Conservation (phyloP, 306 rosid genomes). For the Hippophae gyantsensis region DNA sequence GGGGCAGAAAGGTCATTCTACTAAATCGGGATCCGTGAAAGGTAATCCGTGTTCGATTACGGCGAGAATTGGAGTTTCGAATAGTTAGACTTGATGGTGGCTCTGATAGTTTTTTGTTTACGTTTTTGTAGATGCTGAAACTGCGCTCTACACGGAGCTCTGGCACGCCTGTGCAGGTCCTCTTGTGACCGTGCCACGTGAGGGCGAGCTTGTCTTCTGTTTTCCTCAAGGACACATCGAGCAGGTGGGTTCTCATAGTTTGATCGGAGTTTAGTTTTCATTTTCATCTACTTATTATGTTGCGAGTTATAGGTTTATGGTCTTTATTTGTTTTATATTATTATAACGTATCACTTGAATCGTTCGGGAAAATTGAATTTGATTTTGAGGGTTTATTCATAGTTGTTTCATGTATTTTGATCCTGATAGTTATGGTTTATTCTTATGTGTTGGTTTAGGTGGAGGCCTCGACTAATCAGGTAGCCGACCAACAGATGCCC, state of each 20-base stretch:
- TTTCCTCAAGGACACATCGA: slow-evolving; percentile 98
- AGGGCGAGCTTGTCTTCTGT: slow-evolving; percentile 70
- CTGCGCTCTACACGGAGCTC: slow-evolving; percentile 72
- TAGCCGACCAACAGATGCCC: slow-evolving; percentile 88
- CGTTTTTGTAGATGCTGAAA: slow-evolving; percentile 46
- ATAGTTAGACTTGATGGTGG: too few species aligned
- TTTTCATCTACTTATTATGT: not conserved
- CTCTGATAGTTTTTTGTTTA: too few species aligned
- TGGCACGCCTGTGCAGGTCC: slow-evolving; percentile 99
- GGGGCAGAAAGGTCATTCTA: too few species aligned
- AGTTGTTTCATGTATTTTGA: not conserved
- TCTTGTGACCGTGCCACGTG: slow-evolving; percentile 77
- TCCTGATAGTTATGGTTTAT: not conserved
- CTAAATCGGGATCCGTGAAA: too few species aligned
- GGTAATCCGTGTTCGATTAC: too few species aligned
- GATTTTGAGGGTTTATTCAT: not conserved
- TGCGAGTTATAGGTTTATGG: not conserved
- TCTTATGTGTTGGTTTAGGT: slow-evolving; percentile 31
- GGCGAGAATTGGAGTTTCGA: too few species aligned
- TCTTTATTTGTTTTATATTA: not conserved
- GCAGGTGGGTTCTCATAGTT: slow-evolving; percentile 40
- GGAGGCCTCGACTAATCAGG: slow-evolving; percentile 95
- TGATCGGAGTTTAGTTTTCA: not conserved
- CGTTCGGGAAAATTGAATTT: not conserved
- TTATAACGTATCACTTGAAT: not conserved